These are phyloP conservation scores for Fusarium camptoceras DNA, from an alignment of 2,329 filamentous ascomycete genomes.

Conservation along the genomic window DNA sequence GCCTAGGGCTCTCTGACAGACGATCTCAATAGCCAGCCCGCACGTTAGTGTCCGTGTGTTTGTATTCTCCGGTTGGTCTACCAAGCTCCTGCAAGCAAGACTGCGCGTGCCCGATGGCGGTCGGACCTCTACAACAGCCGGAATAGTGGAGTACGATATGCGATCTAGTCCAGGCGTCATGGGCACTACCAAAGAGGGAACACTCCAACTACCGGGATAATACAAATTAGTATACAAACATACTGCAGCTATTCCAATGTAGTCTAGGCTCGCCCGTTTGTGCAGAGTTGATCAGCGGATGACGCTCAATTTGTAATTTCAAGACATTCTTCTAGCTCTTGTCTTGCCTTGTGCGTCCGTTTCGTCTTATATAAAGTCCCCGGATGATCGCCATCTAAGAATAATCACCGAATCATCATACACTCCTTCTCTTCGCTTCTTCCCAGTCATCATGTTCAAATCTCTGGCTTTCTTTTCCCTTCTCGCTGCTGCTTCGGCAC, in stretches of 20 bases:
- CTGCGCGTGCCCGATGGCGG: conserved; percentile 4
- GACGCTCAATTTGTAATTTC: conserved; percentile 32
- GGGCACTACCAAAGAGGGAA: not conserved
- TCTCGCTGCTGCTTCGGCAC: conserved; percentile 48
- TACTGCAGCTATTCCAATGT: not conserved
- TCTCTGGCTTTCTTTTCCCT: conserved; percentile 42
- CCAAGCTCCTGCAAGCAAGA: not conserved
- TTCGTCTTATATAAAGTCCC: conserved; percentile 30
- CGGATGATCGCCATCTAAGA: conserved; percentile 4
- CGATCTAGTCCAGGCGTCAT: not conserved
- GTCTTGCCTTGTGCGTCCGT: not conserved
- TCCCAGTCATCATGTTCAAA: conserved; percentile 39
- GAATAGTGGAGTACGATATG: not conserved
- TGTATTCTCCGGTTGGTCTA: conserved; percentile 31
- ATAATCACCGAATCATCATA: not conserved
- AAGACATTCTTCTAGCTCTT: not conserved
- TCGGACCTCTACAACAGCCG: conserved; percentile 8
- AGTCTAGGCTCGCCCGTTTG: not conserved
- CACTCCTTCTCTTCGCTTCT: conserved; percentile 8
- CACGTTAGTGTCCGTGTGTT: conserved; percentile 19
- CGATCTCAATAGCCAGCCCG: conserved; percentile 42
- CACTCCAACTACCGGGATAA: not conserved
- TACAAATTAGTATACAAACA: not conserved
- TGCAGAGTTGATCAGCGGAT: conserved; percentile 17
- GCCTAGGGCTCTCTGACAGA: conserved; percentile 17